Conservation (phyloP, 176 grass and related monocot genomes). For the Carex cristatella region DNA sequence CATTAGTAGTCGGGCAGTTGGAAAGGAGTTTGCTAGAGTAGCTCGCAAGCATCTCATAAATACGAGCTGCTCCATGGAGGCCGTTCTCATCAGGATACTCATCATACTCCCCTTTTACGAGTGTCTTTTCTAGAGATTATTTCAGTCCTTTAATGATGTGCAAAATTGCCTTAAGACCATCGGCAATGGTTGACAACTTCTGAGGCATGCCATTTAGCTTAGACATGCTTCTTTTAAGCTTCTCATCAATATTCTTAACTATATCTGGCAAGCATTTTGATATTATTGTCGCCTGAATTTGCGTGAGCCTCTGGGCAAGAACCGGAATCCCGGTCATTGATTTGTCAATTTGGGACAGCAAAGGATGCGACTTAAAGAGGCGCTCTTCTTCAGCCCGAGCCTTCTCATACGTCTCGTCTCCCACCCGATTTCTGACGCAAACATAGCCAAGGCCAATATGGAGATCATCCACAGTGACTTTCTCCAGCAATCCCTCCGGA, state of each 20-base stretch:
- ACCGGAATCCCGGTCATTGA: constrained; percentile 23
- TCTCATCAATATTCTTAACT: constrained; percentile 31
- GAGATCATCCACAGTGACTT: constrained; percentile 26
- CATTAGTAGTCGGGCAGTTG: neutral
- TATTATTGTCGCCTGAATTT: constrained; percentile 25
- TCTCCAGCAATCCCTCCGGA: constrained; percentile 29
- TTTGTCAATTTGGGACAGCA: constrained; percentile 22
- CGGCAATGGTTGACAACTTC: neutral
- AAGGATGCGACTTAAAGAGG: constrained; percentile 13
- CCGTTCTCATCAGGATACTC: constrained; percentile 21
- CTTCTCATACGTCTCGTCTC: constrained; percentile 27
- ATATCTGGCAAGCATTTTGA: constrained; percentile 25
- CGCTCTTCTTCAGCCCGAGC: neutral
- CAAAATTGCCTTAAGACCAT: constrained; percentile 11
- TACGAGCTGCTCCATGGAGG: constrained; percentile 10
- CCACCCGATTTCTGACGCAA: constrained; percentile 27
- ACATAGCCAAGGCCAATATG: constrained; percentile 32
- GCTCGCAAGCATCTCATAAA: neutral
- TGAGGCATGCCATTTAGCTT: constrained; percentile 25
- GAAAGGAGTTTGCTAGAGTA: neutral
- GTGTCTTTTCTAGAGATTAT: constrained; percentile 15
- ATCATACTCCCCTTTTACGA: constrained; percentile 29
- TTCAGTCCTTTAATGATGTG: neutral
- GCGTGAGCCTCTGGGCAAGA: constrained; percentile 12
- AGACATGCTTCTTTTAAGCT: neutral